Base-by-base conservation (phyloP, 257 asterid genomes). In the Plantago ovata region DNA sequence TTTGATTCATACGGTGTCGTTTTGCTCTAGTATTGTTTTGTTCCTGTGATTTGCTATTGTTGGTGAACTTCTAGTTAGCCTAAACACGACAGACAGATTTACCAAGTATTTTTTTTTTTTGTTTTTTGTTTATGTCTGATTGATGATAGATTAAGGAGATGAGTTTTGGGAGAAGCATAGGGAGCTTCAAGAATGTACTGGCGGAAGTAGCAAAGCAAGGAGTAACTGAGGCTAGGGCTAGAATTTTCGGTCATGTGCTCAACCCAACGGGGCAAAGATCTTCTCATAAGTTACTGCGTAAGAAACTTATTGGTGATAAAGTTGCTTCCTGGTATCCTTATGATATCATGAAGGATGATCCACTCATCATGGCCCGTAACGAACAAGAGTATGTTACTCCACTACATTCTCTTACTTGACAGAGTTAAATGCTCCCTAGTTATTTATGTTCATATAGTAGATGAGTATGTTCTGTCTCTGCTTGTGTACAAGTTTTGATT, bases 291-390 rank as follows among this genome's bases (percentile, higher is more conserved):
- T 46, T 92, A 28, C 69, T 92, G 43, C 85, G 95, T 42, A 92
- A 88, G 80, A 92, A 92, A 78, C 89, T 92, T n/a, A 84, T 92
- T 9, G 96, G 98, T 19, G 91, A 88, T 16, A 88, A 84, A 76
- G 85, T 88, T 9, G 78, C 94, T 0, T 67, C 72, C 6, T 92
- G 98, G 96, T 92, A 92, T 66, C 95, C 96, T 9, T 69, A 81
- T 33, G 96, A 92, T 64, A 71, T 82, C 63, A 76, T 69, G 67
- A 76, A 75, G 68, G 93, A 81, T 33, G 91, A 92, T 63, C 96
- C 96, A 32, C 73, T 66, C 15, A 54, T 84, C 70, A 59, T 84
- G 84, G 90, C 84, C 56, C 82, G 72, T 13, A 49, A 67, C 58
- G 96, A 92, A 64, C 81, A 82, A 71, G 89, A 84, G 96, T 85